A percentile compares a stretch with the other conserved stretches of the same genome.
Conservation (phyloP, 805 yeast genomes). For the Middelhovenomyces tepae region DNA sequence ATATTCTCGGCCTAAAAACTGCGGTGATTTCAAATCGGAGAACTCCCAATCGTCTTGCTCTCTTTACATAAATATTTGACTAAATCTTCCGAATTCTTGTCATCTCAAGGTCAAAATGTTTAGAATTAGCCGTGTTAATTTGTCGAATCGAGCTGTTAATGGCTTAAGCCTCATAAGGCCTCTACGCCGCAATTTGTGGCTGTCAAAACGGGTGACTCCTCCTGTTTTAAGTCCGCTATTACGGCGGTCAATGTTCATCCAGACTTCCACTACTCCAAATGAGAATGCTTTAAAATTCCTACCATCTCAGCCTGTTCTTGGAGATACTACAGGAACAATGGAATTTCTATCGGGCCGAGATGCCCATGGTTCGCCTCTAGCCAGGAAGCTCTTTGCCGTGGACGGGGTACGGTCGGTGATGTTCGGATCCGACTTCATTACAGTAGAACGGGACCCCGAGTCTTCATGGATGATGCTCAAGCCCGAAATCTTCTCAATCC, state of each 20-base stretch:
- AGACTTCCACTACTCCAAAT: slow-evolving; percentile 80
- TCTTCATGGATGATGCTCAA: slow-evolving; percentile 65
- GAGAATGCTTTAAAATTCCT: slow-evolving; percentile 77
- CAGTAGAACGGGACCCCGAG: slow-evolving; percentile 57
- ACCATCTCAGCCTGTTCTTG: slow-evolving; percentile 64
- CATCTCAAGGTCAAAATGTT: no score
- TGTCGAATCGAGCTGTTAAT: no score
- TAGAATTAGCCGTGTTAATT: no score
- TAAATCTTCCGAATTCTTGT: no score
- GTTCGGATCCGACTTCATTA: slow-evolving; percentile 78
- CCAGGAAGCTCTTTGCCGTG: slow-evolving; percentile 60
- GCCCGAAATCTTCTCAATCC: slow-evolving; percentile 46
- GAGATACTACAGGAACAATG: slow-evolving; percentile 43
- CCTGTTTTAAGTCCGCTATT: no score
- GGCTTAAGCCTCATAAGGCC: no score
- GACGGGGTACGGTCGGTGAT: slow-evolving; percentile 71
- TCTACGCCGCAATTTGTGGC: no score
- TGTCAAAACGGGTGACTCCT: no score
- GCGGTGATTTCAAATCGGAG: no score
- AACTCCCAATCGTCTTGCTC: no score
- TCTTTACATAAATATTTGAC: no score
- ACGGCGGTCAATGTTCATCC: slow-evolving; percentile 53
- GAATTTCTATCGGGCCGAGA: slow-evolving; percentile 72
- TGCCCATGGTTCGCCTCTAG: slow-evolving; percentile 67
- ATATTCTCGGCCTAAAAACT: no score